phyloP scores from a whole-genome alignment of 2,329 filamentous ascomycete genomes.

The Tricladium varicosporioides region DNA sequence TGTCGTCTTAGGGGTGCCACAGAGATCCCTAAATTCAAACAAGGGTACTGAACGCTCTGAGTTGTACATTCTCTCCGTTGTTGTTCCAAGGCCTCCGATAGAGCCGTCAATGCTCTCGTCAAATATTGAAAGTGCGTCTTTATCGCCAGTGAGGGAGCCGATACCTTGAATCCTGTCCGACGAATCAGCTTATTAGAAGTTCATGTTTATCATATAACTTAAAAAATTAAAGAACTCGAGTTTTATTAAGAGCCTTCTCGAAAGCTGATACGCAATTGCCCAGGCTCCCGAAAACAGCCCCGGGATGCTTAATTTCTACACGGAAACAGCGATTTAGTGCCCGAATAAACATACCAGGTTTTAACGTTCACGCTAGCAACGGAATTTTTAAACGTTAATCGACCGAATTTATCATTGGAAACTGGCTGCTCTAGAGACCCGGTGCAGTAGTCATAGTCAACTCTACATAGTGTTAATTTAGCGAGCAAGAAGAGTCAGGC shows the following conservation, averaged over 20 bases:
- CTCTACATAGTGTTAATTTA: slow-evolving; percentile 1
- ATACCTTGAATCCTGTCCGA: slow-evolving; percentile 1
- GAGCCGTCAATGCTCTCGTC: slow-evolving; percentile 2
- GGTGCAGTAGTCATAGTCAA: slow-evolving; percentile 3
- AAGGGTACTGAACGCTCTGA: slow-evolving; percentile 6
- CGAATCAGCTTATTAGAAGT: not conserved
- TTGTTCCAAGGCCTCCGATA: not conserved
- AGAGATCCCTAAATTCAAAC: slow-evolving; percentile 9
- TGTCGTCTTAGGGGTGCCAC: not conserved
- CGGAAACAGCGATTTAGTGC: not conserved
- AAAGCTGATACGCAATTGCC: not conserved
- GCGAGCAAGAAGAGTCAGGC: not conserved
- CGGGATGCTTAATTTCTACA: not conserved
- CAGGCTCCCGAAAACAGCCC: not conserved
- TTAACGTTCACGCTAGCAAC: not conserved
- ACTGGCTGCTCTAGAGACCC: not conserved
- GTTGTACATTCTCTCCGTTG: slow-evolving; percentile 3
- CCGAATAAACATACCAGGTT: not conserved
- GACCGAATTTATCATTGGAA: not conserved
- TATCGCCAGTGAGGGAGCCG: not conserved
- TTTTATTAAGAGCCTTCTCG: not conserved
- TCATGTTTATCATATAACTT: not conserved
- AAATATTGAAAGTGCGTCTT: not conserved
- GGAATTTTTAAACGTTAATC: slow-evolving; percentile 1
- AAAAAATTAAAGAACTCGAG: not conserved